These are phyloP conservation scores for Hyaloscypha bicolor DNA, from an alignment of 495 filamentous ascomycete genomes.

Conservation along the genomic window DNA sequence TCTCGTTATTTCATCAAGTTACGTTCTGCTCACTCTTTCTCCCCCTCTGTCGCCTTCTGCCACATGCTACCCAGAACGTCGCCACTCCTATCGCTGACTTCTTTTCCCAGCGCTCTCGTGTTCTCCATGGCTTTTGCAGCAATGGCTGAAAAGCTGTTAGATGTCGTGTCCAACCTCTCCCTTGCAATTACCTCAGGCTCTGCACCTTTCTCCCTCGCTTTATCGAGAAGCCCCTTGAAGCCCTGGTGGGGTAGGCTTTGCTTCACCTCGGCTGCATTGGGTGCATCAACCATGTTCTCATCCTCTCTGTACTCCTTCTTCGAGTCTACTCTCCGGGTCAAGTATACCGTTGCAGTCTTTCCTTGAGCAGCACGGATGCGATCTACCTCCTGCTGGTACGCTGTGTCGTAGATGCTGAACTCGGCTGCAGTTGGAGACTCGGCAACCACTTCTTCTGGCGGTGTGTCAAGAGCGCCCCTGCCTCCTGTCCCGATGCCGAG, in stretches of 20 bases:
- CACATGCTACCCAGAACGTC: slow-evolving; percentile 11
- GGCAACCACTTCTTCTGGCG: slow-evolving; percentile 59
- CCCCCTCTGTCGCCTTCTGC: slow-evolving; percentile 20
- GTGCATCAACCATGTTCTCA: slow-evolving; percentile 27
- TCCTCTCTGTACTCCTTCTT: slow-evolving; percentile 28
- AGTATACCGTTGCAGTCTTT: slow-evolving; percentile 29
- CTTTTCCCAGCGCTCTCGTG: slow-evolving; percentile 19
- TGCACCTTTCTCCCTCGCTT: slow-evolving; percentile 21
- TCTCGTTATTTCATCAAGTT: not conserved
- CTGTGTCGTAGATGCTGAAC: slow-evolving; percentile 83
- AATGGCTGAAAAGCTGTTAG: slow-evolving; percentile 21
- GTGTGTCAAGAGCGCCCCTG: slow-evolving; percentile 39
- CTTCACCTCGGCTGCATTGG: slow-evolving; percentile 5
- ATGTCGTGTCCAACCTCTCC: not conserved
- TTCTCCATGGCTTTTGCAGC: slow-evolving; percentile 26
- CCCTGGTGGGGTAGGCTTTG: slow-evolving; percentile 19
- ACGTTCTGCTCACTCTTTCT: slow-evolving; percentile 1
- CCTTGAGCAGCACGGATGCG: slow-evolving; percentile 54
- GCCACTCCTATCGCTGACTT: slow-evolving; percentile 20
- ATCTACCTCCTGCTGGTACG: slow-evolving; percentile 80
- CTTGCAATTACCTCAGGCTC: slow-evolving; percentile 5
- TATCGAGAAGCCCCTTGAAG: slow-evolving; percentile 28
- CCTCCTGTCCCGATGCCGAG: slow-evolving; percentile 73
- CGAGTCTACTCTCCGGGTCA: slow-evolving; percentile 32
- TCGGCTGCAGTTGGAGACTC: slow-evolving; percentile 82